Conservation (phyloP, 148 eudicot species). For the Chenopodium suecicum region DNA sequence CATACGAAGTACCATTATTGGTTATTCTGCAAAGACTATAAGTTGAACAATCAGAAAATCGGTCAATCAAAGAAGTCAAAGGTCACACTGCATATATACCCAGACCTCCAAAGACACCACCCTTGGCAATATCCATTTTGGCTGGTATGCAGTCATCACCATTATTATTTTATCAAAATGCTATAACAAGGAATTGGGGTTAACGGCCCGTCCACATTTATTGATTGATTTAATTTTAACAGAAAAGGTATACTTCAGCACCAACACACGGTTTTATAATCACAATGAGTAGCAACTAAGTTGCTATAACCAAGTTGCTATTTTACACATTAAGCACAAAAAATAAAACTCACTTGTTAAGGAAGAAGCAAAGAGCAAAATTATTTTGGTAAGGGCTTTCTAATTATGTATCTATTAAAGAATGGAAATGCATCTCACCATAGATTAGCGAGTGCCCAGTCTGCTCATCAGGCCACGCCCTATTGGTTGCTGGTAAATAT, state of each 20-base stretch:
- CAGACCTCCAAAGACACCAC: background rate
- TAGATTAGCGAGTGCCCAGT: constrained; percentile 24
- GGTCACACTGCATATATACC: background rate
- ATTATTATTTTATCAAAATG: no score
- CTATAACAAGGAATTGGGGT: background rate
- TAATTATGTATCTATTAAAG: constrained; percentile 14
- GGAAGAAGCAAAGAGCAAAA: background rate
- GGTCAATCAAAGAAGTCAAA: background rate
- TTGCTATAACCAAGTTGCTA: background rate
- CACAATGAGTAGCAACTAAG: background rate
- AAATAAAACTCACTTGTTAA: background rate
- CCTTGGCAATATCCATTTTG: background rate
- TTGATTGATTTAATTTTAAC: no score
- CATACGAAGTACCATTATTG: background rate
- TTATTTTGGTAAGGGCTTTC: background rate
- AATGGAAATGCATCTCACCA: constrained; percentile 34
- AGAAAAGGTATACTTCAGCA: background rate
- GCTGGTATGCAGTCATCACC: background rate
- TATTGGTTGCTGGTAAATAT: constrained; percentile 26
- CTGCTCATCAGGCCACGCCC: constrained; percentile 30
- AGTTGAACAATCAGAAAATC: background rate
- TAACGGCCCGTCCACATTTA: background rate
- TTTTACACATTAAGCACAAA: background rate
- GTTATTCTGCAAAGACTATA: background rate
- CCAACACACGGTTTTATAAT: background rate